Conservation (phyloP, 805 yeast genomes). For the Starmerella cellae region DNA sequence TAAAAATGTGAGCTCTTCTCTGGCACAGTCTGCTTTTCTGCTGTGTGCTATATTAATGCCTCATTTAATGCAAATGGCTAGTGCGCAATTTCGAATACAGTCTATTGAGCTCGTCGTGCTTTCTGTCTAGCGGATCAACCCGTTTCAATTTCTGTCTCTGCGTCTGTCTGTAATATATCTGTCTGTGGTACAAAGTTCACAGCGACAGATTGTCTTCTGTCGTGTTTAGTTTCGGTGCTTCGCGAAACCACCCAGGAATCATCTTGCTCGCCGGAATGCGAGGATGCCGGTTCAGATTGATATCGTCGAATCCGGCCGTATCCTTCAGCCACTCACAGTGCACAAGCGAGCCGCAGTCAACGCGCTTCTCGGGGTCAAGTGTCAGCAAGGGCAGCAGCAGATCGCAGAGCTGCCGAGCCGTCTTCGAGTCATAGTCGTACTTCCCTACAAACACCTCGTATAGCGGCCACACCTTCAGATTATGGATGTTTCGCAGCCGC, state of each 20-base stretch:
- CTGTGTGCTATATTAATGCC: too few relatives aligned
- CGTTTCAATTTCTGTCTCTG: too few relatives aligned
- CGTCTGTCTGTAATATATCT: too few relatives aligned
- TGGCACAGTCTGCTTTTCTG: too few relatives aligned
- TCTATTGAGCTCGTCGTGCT: too few relatives aligned
- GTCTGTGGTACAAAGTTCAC: too few relatives aligned
- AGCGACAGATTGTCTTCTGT: too few relatives aligned
- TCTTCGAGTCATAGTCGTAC: constrained; percentile 56
- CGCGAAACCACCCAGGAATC: constrained; percentile 81
- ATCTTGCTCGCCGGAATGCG: constrained; percentile 68
- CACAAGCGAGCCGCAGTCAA: constrained; percentile 93
- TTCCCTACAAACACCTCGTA: constrained; percentile 71
- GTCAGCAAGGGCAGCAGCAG: constrained; percentile 74
- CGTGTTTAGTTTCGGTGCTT: constrained; percentile 33
- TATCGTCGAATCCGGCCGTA: constrained; percentile 61
- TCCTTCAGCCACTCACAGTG: constrained; percentile 56
- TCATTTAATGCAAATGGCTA: too few relatives aligned
- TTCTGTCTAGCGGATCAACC: too few relatives aligned
- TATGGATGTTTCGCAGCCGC: constrained; percentile 62
- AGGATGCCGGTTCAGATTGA: constrained; percentile 55
- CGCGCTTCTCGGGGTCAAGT: constrained; percentile 65
- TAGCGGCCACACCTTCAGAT: constrained; percentile 81
- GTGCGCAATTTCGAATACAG: too few relatives aligned
- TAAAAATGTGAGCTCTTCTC: too few relatives aligned
- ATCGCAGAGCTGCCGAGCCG: constrained; percentile 60